Conservation (phyloP, 2,329 filamentous ascomycete genomes). For the Venturia pyrina region DNA sequence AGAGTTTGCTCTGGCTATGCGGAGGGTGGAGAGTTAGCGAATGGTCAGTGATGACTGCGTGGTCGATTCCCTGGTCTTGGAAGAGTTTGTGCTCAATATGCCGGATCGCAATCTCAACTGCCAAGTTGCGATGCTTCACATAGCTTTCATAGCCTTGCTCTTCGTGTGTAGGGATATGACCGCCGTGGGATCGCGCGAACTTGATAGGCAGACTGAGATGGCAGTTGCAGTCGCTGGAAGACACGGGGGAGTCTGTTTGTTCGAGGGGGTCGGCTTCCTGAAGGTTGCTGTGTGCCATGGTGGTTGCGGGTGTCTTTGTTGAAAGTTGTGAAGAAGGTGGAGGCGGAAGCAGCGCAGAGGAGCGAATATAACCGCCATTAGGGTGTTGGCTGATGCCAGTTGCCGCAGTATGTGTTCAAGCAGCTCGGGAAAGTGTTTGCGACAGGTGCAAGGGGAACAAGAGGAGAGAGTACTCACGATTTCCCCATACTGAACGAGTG, state of each 20-base stretch:
- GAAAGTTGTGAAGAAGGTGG: not conserved
- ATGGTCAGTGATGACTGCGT: not conserved
- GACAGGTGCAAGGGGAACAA: not conserved
- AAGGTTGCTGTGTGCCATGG: not conserved
- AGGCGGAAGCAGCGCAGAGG: not conserved
- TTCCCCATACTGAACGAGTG: not conserved
- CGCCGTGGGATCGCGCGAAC: slow-evolving; percentile 1
- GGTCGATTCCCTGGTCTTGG: not conserved
- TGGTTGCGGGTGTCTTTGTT: not conserved
- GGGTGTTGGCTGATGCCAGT: not conserved
- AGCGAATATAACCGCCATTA: not conserved
- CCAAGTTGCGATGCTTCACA: not conserved
- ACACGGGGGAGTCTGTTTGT: not conserved
- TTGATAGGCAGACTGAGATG: slow-evolving; percentile 6
- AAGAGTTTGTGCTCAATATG: not conserved
- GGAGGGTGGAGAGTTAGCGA: not conserved
- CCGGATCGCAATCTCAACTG: not conserved
- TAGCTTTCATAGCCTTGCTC: slow-evolving; percentile 1
- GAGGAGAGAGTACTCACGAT: slow-evolving; percentile 1
- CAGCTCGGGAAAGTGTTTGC: not conserved
- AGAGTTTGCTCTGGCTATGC: slow-evolving; percentile 90
- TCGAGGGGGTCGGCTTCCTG: not conserved
- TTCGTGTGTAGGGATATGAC: not conserved
- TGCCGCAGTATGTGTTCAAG: not conserved
- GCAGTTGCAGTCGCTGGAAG: not conserved